These are phyloP conservation scores for Hypoxylon sp. DNA, from an alignment of 2,329 filamentous ascomycete species.

Conservation along the genomic window DNA sequence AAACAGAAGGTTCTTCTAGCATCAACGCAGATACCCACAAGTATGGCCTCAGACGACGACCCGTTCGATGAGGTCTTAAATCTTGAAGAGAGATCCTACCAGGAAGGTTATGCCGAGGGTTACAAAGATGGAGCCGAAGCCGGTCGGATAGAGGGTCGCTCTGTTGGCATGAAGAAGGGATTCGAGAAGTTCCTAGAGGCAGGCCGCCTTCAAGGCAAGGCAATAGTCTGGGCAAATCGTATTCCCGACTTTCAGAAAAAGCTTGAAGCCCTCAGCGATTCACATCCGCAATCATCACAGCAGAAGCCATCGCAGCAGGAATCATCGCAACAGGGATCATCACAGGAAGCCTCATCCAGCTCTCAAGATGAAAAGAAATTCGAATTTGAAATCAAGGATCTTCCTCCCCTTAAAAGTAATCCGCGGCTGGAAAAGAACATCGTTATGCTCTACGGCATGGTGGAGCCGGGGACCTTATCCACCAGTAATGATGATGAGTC, in stretches of 20 bases:
- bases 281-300: slow-evolving; percentile 8
- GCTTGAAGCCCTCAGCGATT: slow-evolving; percentile 4
- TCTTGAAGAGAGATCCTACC: slow-evolving; percentile 80
- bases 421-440: slow-evolving; percentile 83
- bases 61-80: slow-evolving; percentile 71
- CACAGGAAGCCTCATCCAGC: slow-evolving; percentile 11
- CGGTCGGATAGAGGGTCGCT: slow-evolving; percentile 88
- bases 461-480: slow-evolving; percentile 82
- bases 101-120: slow-evolving; percentile 84
- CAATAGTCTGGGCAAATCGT: slow-evolving; percentile 86
- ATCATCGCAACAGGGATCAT: slow-evolving; percentile 3
- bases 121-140: slow-evolving; percentile 80
- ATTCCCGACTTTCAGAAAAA: slow-evolving; percentile 59
- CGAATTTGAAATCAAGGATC: slow-evolving; percentile 55
- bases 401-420: slow-evolving; percentile 65
- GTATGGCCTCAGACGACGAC: slow-evolving; percentile 62
- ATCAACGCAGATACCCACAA: slow-evolving; percentile 4
- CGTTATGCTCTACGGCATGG: slow-evolving; percentile 79
- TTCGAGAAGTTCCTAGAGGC: slow-evolving; percentile 92
- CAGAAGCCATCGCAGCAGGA: no score
- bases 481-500: slow-evolving; percentile 89
- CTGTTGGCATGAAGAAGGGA: slow-evolving; percentile 91
- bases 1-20: slow-evolving; percentile 24
- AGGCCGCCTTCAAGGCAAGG: slow-evolving; percentile 82
- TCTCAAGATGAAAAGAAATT: slow-evolving; percentile 18